Percentiles rank a stretch among this genome's conserved stretches.
phyloP scores from a whole-genome alignment of 106 monocot genomes.

The Alisma plantagoaquatica region DNA sequence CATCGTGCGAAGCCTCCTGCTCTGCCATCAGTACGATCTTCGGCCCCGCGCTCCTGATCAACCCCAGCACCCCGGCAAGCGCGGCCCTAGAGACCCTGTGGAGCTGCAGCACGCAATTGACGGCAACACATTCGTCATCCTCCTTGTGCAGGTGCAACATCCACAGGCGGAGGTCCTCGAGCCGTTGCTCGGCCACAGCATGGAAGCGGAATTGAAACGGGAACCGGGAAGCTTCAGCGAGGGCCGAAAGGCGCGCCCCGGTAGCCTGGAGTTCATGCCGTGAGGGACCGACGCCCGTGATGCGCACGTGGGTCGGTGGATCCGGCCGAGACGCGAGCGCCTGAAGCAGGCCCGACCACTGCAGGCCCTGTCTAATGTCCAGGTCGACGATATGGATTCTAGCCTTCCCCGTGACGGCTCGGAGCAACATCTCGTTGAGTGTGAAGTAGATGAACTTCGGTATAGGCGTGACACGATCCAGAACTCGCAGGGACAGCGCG shows the following conservation, averaged over 20 bases:
- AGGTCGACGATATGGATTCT: slow-evolving; percentile 80
- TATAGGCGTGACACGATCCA: slow-evolving; percentile 53
- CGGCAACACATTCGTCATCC: slow-evolving; percentile 64
- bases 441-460: slow-evolving; percentile 74
- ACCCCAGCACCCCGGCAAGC: slow-evolving; percentile 46
- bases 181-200: slow-evolving; percentile 54
- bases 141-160: slow-evolving; percentile 99
- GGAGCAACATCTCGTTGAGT: slow-evolving; percentile 50
- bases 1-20: slow-evolving; percentile 57
- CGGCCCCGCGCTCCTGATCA: slow-evolving; percentile 66
- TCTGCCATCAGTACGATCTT: slow-evolving; percentile 54
- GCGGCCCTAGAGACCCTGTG: slow-evolving; percentile 62
- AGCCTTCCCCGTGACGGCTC: slow-evolving; percentile 53
- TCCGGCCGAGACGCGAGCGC: slow-evolving; percentile 48
- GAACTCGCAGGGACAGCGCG: slow-evolving; percentile 40
- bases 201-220: slow-evolving; percentile 83
- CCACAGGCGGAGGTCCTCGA: slow-evolving; percentile 92
- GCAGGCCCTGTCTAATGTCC: slow-evolving; percentile 81
- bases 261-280: slow-evolving; percentile 22
- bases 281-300: slow-evolving; percentile 40
- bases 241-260: slow-evolving; percentile 37
- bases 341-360: slow-evolving; percentile 72
- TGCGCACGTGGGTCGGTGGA: slow-evolving; percentile 62
- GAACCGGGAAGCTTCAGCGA: slow-evolving; percentile 48
- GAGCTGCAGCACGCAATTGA: slow-evolving; percentile 59